Base-by-base conservation (phyloP, 768 basidiomycete genomes). In the Collybia nuda region DNA sequence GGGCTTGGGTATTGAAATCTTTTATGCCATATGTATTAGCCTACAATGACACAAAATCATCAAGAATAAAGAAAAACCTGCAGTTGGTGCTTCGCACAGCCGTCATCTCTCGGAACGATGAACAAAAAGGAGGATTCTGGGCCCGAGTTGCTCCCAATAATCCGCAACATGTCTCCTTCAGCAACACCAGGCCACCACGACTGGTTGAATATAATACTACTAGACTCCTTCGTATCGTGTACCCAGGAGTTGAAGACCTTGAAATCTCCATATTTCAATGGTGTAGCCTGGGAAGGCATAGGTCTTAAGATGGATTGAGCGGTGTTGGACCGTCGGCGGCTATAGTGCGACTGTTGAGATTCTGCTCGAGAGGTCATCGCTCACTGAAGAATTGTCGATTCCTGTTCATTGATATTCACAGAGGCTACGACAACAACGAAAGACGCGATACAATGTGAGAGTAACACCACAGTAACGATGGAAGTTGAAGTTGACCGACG, bases 1-100 rank as follows among this genome's bases (percentile, higher is more conserved):
- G 32, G 83, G 78, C 56, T 82, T 79, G 2, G 87, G 85, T 39
- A 93, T 75, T 11, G 89, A 91, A 49, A 93, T 84, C 86, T 91
- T 59, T 4, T 38, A 50, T 32, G 39, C 36, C 41, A 36, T 5
- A 2, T 36, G 19, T 18, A 41, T 47, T 19, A 24, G 24, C 37
- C 40, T 21, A n/a, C n/a, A n/a, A 12, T 26, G 22, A 15, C 35
- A 11, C 24, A 38, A 44, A 24, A 18, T n/a, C n/a, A 14, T 3
- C 5, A 11, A 7, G n/a, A 42, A 35, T 23, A 26, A 21, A 9
- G 17, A 36, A 44, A 29, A 46, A 77, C 89, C 77, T 90, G 90
- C 24, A 89, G 70, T 53, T 86, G 83, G 14, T 80, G 79, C 57
- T 84, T 85, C 5, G 75, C 51, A 47, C 69, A 73, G 12, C 74